phyloP scores from a whole-genome alignment of 1,284 basidiomycete genomes.

The Apiotrichum montevideense region DNA sequence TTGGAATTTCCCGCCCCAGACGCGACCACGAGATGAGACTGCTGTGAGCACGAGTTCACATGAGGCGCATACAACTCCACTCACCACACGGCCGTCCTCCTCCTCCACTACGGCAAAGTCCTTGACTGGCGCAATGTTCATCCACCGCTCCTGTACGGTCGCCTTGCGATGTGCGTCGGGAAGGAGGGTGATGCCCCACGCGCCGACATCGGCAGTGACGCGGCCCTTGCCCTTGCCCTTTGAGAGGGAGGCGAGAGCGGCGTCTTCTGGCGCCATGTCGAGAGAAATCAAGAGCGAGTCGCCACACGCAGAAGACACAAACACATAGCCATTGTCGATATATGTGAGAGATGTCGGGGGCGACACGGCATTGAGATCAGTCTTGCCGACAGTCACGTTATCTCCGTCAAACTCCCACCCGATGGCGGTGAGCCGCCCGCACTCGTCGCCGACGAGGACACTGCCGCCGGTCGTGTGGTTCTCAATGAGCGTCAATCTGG shows the following conservation, averaged over 20 bases:
- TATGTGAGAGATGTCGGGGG: slow-evolving; percentile 70
- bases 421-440: slow-evolving; percentile 64
- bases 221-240: slow-evolving; percentile 31
- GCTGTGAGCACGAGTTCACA: slow-evolving; percentile 3
- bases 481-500: slow-evolving; percentile 47
- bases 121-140: slow-evolving; percentile 80
- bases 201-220: slow-evolving; percentile 44
- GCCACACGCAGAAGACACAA: slow-evolving; percentile 74
- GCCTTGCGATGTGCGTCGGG: slow-evolving; percentile 41
- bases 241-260: not conserved
- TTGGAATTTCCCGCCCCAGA: slow-evolving; percentile 79
- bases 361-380: slow-evolving; percentile 73
- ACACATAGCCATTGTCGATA: slow-evolving; percentile 66
- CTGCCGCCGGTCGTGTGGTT: slow-evolving; percentile 41
- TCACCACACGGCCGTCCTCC: slow-evolving; percentile 67
- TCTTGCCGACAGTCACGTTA: slow-evolving; percentile 53
- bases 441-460: slow-evolving; percentile 69
- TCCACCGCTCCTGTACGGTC: slow-evolving; percentile 59
- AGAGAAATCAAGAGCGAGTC: slow-evolving; percentile 67
- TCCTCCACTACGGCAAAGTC: slow-evolving; percentile 74
- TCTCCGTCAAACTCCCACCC: slow-evolving; percentile 51
- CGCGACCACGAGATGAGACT: slow-evolving; percentile 79
- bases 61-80: slow-evolving; percentile 25
- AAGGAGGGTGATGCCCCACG: slow-evolving; percentile 39
- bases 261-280: not conserved